Conservation (phyloP, 306 rosid genomes). For the Vigna hirtella region DNA sequence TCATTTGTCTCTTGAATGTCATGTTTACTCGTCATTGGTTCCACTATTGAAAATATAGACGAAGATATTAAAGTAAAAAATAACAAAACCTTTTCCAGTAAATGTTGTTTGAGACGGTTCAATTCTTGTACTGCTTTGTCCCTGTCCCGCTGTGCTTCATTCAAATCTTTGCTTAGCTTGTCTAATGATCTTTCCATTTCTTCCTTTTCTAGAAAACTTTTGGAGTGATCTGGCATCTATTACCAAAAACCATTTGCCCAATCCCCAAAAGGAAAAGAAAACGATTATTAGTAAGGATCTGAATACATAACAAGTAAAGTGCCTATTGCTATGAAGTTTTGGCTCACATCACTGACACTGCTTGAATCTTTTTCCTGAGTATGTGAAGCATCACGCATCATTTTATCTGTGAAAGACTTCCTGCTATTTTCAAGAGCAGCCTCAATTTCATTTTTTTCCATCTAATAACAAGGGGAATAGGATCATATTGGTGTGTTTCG, state of each 20-base stretch:
- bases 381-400: constrained; percentile 49
- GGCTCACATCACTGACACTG: constrained; percentile 56
- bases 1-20: not conserved
- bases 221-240: constrained; percentile 60
- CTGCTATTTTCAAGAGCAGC: constrained; percentile 58
- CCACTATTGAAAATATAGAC: constrained; percentile 5
- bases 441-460: constrained; percentile 73
- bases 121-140: constrained; percentile 79
- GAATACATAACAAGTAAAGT: not conserved
- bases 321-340: constrained; percentile 11
- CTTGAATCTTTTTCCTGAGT: constrained; percentile 46
- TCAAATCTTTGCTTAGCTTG: constrained; percentile 62
- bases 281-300: constrained; percentile 9
- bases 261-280: constrained; percentile 18
- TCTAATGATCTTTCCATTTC: constrained; percentile 72
- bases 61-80: not conserved
- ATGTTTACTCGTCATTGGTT: not conserved
- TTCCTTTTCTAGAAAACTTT: constrained; percentile 66
- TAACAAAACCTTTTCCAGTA: constrained; percentile 74
- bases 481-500: not conserved
- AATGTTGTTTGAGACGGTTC: constrained; percentile 89
- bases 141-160: constrained; percentile 63
- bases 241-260: constrained; percentile 20
- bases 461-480: constrained; percentile 48
- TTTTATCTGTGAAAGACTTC: constrained; percentile 45